These are phyloP conservation scores for Sclerotinia sclerotiorum DNA, from an alignment of 2,329 filamentous ascomycete species.

Conservation along the genomic window DNA sequence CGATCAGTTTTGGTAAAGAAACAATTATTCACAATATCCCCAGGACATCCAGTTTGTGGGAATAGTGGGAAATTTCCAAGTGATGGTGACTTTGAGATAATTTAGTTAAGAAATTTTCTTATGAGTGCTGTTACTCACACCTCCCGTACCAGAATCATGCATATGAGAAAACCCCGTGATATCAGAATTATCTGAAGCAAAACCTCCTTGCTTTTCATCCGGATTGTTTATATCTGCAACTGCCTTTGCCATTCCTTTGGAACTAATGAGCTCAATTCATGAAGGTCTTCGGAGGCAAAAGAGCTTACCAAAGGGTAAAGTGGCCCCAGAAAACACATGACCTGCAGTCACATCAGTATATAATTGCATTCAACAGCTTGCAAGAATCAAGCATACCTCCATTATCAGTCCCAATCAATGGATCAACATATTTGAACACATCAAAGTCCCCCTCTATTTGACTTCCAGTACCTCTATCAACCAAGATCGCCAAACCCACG, in stretches of 20 bases:
- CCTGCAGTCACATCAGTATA: slow-evolving; percentile 26
- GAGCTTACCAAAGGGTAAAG: slow-evolving; percentile 49
- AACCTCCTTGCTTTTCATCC: slow-evolving; percentile 56
- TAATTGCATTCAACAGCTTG: too few species aligned
- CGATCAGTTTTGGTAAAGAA: slow-evolving; percentile 55
- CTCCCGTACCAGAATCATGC: slow-evolving; percentile 50
- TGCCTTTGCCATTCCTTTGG: slow-evolving; percentile 45
- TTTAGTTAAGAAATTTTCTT: neutral
- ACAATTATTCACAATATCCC: slow-evolving; percentile 62
- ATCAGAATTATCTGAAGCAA: slow-evolving; percentile 49
- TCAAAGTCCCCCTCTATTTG: slow-evolving; percentile 34
- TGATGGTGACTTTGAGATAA: slow-evolving; percentile 48
- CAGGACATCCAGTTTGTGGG: slow-evolving; percentile 60
- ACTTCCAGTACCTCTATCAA: neutral
- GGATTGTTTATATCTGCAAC: slow-evolving; percentile 53
- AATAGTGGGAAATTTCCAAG: slow-evolving; percentile 75
- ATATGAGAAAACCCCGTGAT: slow-evolving; percentile 41
- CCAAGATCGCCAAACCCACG: neutral
- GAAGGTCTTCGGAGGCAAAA: too few species aligned
- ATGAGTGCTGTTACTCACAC: slow-evolving; percentile 28
- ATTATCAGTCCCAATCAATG: slow-evolving; percentile 55
- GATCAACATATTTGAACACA: slow-evolving; percentile 48
- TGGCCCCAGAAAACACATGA: slow-evolving; percentile 58
- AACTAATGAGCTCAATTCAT: slow-evolving; percentile 42
- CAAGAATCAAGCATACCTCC: slow-evolving; percentile 43